A percentile compares a stretch with the other conserved stretches of the same genome.
phyloP scores from a whole-genome alignment of 768 basidiomycete species.

The Mycena indigotica region DNA sequence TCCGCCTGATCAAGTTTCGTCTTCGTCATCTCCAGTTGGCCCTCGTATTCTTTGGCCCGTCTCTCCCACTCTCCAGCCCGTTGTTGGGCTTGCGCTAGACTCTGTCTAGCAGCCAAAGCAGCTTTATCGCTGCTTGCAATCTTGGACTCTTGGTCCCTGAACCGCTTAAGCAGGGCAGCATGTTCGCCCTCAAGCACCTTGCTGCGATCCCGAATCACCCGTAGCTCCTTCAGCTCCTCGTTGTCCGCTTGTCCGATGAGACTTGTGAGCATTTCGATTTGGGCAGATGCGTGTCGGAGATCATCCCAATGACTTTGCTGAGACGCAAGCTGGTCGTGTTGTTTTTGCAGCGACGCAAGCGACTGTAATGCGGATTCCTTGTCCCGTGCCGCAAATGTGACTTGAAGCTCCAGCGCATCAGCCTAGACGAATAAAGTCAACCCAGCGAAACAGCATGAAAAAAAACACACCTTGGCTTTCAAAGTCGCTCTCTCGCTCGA shows the following conservation, averaged over 20 bases:
- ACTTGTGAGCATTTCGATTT: slow-evolving; percentile 67
- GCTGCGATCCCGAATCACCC: slow-evolving; percentile 62
- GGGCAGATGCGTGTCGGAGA: slow-evolving; percentile 67
- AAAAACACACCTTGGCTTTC: slow-evolving; percentile 56
- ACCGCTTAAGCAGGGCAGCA: slow-evolving; percentile 65
- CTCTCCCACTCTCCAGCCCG: slow-evolving; percentile 82
- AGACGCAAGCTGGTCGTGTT: slow-evolving; percentile 57
- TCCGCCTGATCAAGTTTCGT: slow-evolving; percentile 70
- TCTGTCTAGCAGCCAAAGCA: slow-evolving; percentile 59
- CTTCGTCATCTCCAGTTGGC: slow-evolving; percentile 58
- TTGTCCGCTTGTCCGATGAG: slow-evolving; percentile 65
- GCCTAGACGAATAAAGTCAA: slow-evolving; percentile 52
- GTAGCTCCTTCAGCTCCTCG: slow-evolving; percentile 73
- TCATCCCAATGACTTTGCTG: slow-evolving; percentile 84
- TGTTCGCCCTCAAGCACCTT: slow-evolving; percentile 71
- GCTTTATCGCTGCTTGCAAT: slow-evolving; percentile 62
- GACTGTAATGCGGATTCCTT: slow-evolving; percentile 58
- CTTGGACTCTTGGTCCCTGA: slow-evolving; percentile 72
- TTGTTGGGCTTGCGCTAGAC: slow-evolving; percentile 71
- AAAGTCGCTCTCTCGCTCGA: slow-evolving; percentile 57
- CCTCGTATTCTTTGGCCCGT: slow-evolving; percentile 70
- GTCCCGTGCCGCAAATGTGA: slow-evolving; percentile 59
- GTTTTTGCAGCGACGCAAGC: slow-evolving; percentile 55
- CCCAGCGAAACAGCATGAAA: slow-evolving; percentile 1
- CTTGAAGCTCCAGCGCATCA: slow-evolving; percentile 60